phyloP scores from a whole-genome alignment of 768 basidiomycete genomes.

The Leccinum imitatum region DNA sequence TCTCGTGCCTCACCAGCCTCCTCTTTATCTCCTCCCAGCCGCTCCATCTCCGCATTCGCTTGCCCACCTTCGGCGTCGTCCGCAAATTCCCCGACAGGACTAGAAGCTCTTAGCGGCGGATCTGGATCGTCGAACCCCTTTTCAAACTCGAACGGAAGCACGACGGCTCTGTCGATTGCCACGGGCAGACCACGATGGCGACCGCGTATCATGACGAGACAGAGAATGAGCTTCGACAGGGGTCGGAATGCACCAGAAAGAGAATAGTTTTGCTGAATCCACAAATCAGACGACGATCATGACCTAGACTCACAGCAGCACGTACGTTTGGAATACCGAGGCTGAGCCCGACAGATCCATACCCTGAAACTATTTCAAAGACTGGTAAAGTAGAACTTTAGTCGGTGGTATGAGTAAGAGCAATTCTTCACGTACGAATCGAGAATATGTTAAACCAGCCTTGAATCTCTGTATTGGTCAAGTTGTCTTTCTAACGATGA shows the following conservation, averaged over 20 bases:
- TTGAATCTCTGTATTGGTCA: slow-evolving; percentile 52
- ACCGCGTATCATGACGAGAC: slow-evolving; percentile 90
- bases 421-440: slow-evolving; percentile 50
- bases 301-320: neutral
- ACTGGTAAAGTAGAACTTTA: slow-evolving; percentile 40
- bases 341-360: slow-evolving; percentile 87
- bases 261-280: slow-evolving; percentile 69
- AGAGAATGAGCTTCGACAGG: slow-evolving; percentile 85
- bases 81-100: neutral
- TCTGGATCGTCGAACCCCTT: slow-evolving; percentile 22
- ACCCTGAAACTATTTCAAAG: slow-evolving; percentile 86
- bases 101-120: neutral
- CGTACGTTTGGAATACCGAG: slow-evolving; percentile 82
- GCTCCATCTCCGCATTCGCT: neutral
- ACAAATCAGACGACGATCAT: slow-evolving; percentile 1
- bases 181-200: slow-evolving; percentile 87
- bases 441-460: slow-evolving; percentile 85
- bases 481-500: slow-evolving; percentile 48
- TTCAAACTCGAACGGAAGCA: slow-evolving; percentile 69
- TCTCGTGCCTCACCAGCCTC: neutral
- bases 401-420: neutral
- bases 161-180: slow-evolving; percentile 84
- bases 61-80: neutral
- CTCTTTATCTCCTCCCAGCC: neutral
- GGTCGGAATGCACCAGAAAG: slow-evolving; percentile 76